Evolutionary conservation across 768 basidiomycete species (phyloP), one percentile per base, ranked within the genome.

Genomic region (Russula earlei): DNA sequence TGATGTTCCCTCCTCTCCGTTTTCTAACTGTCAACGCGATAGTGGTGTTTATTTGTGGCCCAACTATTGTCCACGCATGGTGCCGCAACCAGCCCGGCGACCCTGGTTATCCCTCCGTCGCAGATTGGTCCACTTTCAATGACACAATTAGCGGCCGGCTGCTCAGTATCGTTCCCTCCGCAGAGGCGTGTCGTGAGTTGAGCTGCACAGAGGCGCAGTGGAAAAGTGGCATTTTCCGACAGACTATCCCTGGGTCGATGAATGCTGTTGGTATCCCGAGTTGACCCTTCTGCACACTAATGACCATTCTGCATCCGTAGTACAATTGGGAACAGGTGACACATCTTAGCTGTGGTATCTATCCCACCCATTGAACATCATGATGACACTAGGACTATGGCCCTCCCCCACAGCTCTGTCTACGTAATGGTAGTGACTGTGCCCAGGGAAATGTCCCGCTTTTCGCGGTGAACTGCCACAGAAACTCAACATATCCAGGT

Each of bases 71-170:
- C 46, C 27, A 40, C 8, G 43, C 55, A 1, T 29, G 43, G 36
- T 62, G 61, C 54, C 58, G 61, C 50, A 62, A 55, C 40, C 54
- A 62, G 29, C 61, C 61, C n/a, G 58, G 58, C 22, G 50, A 59
- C n/a, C 34, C 49, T 36, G 49, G 45, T 3, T 61, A 55, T 47
- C 61, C 61, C 8, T 34, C 49, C 4, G 17, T 20, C 7, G 24
- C 53, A 14, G 44, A 49, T 17, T 62, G 61, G 61, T 49, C 53
- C 14, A 20, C 48, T 41, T 53, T 62, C 6, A 55, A 62, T 12
- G 47, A 59, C 19, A 42, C 47, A 20, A 42, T 55, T 4, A 19
- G 36, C n/a, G 58, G 61, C 10, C 49, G 50, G 12, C 50, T 62
- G 15, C 10, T 62, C 22, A 33, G 40, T 4, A 54, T 56, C 42